These are phyloP conservation scores for Stropharia rugosoannulata DNA, from an alignment of 768 basidiomycete genomes.

Conservation along the genomic window DNA sequence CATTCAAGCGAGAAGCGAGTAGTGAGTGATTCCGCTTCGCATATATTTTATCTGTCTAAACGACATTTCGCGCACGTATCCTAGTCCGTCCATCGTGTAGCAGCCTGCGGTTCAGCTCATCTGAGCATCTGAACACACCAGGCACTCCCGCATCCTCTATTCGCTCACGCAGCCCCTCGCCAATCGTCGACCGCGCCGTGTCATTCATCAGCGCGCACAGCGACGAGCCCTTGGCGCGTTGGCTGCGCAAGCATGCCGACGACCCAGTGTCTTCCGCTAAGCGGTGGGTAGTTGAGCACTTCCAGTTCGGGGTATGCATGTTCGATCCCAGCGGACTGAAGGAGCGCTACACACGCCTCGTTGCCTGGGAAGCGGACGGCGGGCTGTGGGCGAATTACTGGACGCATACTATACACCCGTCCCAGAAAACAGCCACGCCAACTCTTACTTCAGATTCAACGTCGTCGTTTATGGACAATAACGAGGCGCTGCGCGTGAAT, in stretches of 20 bases:
- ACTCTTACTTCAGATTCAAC: background rate
- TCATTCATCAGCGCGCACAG: conserved; percentile 38
- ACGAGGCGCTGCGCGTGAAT: conserved; percentile 25
- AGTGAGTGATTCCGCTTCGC: conserved; percentile 20
- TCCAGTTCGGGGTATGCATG: conserved; percentile 59
- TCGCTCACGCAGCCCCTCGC: conserved; percentile 7
- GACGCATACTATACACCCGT: conserved; percentile 42
- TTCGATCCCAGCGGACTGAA: conserved; percentile 52
- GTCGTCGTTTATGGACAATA: conserved; percentile 16
- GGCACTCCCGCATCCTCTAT: conserved; percentile 7
- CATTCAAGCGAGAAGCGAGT: conserved; percentile 33
- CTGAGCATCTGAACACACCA: background rate
- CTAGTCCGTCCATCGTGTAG: conserved; percentile 5
- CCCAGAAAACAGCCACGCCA: background rate
- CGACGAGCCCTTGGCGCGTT: conserved; percentile 44
- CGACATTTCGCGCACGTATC: background rate
- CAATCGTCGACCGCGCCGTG: conserved; percentile 35
- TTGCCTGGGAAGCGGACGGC: conserved; percentile 46
- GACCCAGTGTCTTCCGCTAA: conserved; percentile 48
- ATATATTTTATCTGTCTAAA: background rate
- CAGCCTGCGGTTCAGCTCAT: conserved; percentile 8
- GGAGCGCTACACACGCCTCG: conserved; percentile 46
- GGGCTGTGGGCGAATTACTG: conserved; percentile 61
- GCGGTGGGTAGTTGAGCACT: conserved; percentile 52
- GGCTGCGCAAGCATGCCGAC: conserved; percentile 52